These are phyloP conservation scores for Nelumbo lutea DNA, from an alignment of 164 flowering plant species.

Conservation along the genomic window DNA sequence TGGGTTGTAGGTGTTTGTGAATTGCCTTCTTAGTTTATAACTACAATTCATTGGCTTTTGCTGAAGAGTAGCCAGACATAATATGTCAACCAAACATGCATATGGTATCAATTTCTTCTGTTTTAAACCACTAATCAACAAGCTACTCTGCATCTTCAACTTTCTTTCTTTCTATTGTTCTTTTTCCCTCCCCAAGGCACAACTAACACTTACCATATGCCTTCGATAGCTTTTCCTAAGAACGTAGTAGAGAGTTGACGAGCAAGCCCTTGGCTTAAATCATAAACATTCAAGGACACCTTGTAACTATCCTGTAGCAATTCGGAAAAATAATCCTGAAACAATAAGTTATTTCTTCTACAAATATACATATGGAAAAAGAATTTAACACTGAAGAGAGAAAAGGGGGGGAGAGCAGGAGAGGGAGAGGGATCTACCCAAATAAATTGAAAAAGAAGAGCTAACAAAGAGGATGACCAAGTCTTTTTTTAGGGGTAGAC, in stretches of 20 bases:
- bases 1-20: no score
- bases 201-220: slow-evolving; percentile 14
- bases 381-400: not conserved
- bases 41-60: no score
- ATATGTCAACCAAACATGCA: no score
- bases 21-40: no score
- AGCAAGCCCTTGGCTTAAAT: not conserved
- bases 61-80: no score
- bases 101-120: no score
- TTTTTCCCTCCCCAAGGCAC: slow-evolving; percentile 28
- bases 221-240: slow-evolving; percentile 80
- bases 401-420: no score
- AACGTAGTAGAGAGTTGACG: not conserved
- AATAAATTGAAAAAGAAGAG: not conserved
- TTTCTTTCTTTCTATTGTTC: no score
- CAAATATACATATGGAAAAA: not conserved
- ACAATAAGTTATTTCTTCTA: no score
- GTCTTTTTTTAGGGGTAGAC: not conserved
- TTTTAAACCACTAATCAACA: no score
- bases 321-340: not conserved
- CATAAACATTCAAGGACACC: slow-evolving; percentile 57
- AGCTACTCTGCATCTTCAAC: no score
- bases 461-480: not conserved
- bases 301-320: slow-evolving; percentile 61
- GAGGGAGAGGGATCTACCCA: no score